Evolutionary conservation across 2,329 filamentous ascomycete genomes (phyloP), one percentile per base, ranked within the genome.

Genomic region (Orbilia oligospora): DNA sequence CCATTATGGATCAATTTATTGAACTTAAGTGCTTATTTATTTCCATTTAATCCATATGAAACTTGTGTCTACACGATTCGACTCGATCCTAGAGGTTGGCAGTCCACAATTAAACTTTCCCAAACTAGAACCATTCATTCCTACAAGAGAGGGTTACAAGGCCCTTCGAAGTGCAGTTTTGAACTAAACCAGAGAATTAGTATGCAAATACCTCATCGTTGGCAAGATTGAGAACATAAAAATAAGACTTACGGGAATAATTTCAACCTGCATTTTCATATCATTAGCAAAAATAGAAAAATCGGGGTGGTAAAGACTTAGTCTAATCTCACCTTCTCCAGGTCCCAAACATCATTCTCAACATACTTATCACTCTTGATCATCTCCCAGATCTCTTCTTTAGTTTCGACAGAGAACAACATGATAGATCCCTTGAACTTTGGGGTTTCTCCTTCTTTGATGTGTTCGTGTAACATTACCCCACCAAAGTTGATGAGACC

Each of bases 341-440:
- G 41, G 58, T 79, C 75, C 75, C 75, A 79, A 24, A 79, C 75
- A 27, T 79, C 64, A 41, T 79, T 79, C 36, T 68, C 68, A 33
- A 73, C 58, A 24, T 79, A 79, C 20, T 64, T 66, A 27, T 79
- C 75, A 10, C 65, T 27, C 24, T 79, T 79, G 36, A 79, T 69
- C 9, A 79, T 72, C n/a, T 79, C 64, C 33, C 69, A 14, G 0
- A 72, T 69, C 22, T 79, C 75, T 24, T 79, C 68, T 27, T 61
- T 69, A 0, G 75, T 79, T 12, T 71, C 68, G 3, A 69, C 53
- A 16, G 71, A 53, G 18, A 79, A n/a, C 10, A 69, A 14, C 75
- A 79, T 69, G 53, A 79, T 55, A 4, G 68, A 72, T 20, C 75
- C 75, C 33, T 73, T 79, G 56, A 79, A 79, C 55, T 72, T 72